Evolutionary conservation across 2,329 filamentous ascomycete species (phyloP).

Genomic region (Trichoderma koningiopsis): DNA sequence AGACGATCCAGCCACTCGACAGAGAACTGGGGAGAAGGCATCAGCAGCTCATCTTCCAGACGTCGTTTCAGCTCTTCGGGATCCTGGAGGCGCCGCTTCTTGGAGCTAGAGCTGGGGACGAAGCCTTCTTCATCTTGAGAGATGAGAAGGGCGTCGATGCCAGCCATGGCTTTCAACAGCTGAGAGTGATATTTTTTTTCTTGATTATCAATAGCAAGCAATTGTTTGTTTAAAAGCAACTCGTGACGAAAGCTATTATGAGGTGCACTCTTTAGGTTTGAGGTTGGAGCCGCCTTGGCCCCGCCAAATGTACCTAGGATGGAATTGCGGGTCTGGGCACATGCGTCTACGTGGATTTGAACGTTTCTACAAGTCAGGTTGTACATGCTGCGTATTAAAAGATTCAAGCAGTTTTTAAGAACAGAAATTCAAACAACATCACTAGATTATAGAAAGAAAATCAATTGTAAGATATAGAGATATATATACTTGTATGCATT

Average conservation of each 20-base stretch:
- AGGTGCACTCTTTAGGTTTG: conserved; percentile 1
- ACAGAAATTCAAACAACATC: not conserved
- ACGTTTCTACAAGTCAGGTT: not conserved
- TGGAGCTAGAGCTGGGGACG: conserved; percentile 22
- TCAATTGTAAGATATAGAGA: not conserved
- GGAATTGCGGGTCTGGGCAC: conserved; percentile 25
- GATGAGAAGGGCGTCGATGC: conserved; percentile 42
- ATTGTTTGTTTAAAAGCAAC: not conserved
- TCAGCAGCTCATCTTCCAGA: conserved; percentile 76
- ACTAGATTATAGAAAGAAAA: not conserved
- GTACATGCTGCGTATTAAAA: not conserved
- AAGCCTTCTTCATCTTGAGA: conserved; percentile 32
- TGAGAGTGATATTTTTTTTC: not conserved
- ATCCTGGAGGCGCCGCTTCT: conserved; percentile 41
- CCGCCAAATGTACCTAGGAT: conserved; percentile 7
- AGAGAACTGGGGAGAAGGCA: conserved; percentile 77
- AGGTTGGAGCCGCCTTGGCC: conserved; percentile 23
- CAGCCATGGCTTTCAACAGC: conserved; percentile 31
- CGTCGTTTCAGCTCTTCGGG: conserved; percentile 66
- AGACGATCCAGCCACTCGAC: conserved; percentile 83
- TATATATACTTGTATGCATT: not conserved
- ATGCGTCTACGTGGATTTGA: not conserved
- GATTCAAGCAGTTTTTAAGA: not conserved
- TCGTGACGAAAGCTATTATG: conserved; percentile 25
- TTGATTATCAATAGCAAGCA: not conserved